Base-by-base conservation (phyloP, 176 grass and related monocot species). In the Chloris gayana region DNA sequence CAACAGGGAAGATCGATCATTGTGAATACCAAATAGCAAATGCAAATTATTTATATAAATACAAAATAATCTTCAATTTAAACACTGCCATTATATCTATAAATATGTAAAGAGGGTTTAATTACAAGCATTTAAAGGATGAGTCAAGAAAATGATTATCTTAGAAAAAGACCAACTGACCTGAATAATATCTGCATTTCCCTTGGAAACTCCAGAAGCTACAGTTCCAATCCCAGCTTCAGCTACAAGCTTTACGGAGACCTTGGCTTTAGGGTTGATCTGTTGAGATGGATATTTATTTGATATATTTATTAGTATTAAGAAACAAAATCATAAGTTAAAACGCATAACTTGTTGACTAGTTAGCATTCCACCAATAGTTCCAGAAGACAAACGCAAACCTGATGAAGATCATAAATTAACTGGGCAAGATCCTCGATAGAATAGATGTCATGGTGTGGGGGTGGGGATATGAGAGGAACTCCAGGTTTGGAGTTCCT, bases 181-280 rank as follows among this genome's bases (percentile, higher is more conserved):
- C 97, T 99, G 97, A 84, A 99, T 95, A 75, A 99, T 73, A 82
- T 99, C 97, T 58, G 97, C 97, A 49, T 99, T 99, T 73, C 76
- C 97, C 85, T 99, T 99, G 21, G 97, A 90, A 84, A 99, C 97
- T 74, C 97, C 97, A 91, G 91, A 99, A 63, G 97, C 97, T 69
- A 99, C 97, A 88, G 97, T 99, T 83, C 97, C 97, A 86, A 99
- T 99, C 37, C 97, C 97, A 81, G 97, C 97, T 85, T 99, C 97
- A 71, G 97, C 66, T 49, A 99, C 97, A 82, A 99, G 93, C 87
- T 99, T 99, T 80, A 99, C 97, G 7, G 97, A 96, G 46, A 99
- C 97, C 85, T 99, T 99, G 9, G 97, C 97, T 80, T 87, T 88
- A 76, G 97, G 93, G 83, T 99, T 99, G 56, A 99, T 95, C 97